Percentiles rank a stretch among this genome's conserved stretches.
These are phyloP conservation scores for Diaporthe aspalathi DNA, from an alignment of 2,329 filamentous ascomycete species.

Conservation along the genomic window DNA sequence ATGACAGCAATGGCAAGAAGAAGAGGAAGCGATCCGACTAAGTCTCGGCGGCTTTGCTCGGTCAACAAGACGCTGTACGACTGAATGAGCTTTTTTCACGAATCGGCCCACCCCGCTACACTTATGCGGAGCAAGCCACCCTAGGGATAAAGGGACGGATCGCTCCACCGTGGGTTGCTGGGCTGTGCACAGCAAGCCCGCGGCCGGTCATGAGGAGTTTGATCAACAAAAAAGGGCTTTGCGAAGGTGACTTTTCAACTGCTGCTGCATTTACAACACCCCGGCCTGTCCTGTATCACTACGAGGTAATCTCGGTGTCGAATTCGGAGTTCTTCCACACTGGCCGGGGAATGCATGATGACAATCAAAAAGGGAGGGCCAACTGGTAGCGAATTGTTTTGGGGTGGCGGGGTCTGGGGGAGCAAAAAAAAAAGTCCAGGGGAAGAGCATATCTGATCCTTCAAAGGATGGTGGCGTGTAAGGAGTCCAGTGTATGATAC, in stretches of 20 bases:
- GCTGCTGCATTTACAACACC: conserved; percentile 40
- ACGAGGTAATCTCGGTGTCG: conserved; percentile 30
- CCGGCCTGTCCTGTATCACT: conserved; percentile 36
- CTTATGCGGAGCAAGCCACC: conserved; percentile 43
- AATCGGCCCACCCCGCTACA: conserved; percentile 46
- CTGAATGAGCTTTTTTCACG: conserved; percentile 48
- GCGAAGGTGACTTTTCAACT: conserved; percentile 35
- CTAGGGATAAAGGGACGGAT: conserved; percentile 42
- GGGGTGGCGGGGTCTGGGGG: too few species aligned
- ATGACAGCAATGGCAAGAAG: conserved; percentile 70
- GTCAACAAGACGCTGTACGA: conserved; percentile 46
- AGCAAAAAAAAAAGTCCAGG: conserved; percentile 1
- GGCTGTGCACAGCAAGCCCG: conserved; percentile 12
- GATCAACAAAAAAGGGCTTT: conserved; percentile 25
- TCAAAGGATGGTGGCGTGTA: conserved; percentile 35
- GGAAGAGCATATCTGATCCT: conserved; percentile 24
- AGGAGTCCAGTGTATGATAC: conserved; percentile 36
- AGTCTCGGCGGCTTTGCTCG: conserved; percentile 40
- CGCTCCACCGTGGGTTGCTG: conserved; percentile 36
- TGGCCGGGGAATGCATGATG: conserved; percentile 36
- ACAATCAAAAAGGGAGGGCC: conserved; percentile 31
- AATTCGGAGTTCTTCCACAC: conserved; percentile 21
- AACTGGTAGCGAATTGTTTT: conserved; percentile 34
- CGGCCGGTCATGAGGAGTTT: conserved; percentile 31
- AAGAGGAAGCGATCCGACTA: conserved; percentile 82